Conservation (phyloP, 306 rosid species). For the Macrotyloma uniflorum region DNA sequence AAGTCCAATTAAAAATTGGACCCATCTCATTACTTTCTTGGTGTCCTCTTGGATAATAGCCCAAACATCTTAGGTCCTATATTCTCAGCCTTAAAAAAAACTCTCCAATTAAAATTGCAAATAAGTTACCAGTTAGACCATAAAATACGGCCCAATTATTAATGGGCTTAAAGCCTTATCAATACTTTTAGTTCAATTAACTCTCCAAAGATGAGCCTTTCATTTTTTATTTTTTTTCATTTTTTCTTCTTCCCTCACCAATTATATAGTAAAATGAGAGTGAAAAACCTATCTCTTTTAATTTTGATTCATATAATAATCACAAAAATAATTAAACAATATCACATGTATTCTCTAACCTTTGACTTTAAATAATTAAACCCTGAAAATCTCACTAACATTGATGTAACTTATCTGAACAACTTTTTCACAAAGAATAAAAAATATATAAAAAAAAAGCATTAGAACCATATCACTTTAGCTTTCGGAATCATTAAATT, state of each 20-base stretch:
- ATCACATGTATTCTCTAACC: background rate
- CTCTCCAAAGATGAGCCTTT: no score
- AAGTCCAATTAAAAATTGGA: background rate
- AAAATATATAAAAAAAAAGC: background rate
- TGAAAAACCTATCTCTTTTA: background rate
- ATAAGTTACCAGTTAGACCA: background rate
- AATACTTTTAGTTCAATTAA: no score
- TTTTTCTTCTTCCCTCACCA: no score
- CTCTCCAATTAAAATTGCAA: no score
- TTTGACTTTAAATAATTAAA: background rate
- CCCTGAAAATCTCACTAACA: background rate
- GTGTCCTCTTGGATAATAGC: background rate
- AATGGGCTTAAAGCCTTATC: no score
- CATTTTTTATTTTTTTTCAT: no score
- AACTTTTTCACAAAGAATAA: background rate
- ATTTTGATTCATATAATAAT: background rate
- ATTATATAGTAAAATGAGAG: no score
- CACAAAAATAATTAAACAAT: background rate
- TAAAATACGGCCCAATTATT: background rate
- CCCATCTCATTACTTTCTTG: background rate
- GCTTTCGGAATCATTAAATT: background rate
- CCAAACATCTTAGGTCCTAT: background rate
- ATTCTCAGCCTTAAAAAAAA: background rate
- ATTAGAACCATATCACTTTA: background rate
- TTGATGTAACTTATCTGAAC: background rate